These are phyloP conservation scores for Chrysochromulina tobinii DNA, from an alignment of 78 protist species.

Conservation along the genomic window DNA sequence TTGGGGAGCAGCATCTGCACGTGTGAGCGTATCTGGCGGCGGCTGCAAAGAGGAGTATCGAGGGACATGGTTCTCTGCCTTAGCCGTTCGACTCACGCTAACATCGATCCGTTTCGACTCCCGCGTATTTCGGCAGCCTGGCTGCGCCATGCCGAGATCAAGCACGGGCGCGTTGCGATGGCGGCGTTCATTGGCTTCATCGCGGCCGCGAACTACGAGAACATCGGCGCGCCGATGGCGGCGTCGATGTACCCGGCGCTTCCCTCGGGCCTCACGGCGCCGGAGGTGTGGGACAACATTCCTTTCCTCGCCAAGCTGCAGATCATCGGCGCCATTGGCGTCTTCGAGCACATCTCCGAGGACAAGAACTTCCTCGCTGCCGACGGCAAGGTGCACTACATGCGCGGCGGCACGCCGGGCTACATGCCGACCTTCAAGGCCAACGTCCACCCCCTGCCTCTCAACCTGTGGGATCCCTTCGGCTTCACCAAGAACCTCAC, in stretches of 20 bases:
- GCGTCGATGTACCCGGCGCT: too few species aligned
- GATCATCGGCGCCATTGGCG: background rate
- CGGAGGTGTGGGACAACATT: background rate
- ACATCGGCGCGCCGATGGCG: too few species aligned
- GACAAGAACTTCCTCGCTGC: background rate
- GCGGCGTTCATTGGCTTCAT: too few species aligned
- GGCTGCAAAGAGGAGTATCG: too few species aligned
- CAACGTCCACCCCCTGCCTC: background rate
- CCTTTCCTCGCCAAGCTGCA: background rate
- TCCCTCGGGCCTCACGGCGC: too few species aligned
- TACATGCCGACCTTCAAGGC: background rate
- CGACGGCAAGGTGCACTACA: background rate
- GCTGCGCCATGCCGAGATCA: background rate
- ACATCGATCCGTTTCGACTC: too few species aligned
- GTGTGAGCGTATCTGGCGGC: too few species aligned
- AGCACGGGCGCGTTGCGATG: constrained; percentile 9
- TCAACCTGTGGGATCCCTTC: background rate
- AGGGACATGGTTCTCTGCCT: too few species aligned
- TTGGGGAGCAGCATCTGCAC: too few species aligned
- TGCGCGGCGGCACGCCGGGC: constrained; percentile 6
- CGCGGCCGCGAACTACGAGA: background rate
- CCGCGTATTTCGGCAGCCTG: background rate
- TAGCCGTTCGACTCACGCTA: too few species aligned
- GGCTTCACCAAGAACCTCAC: background rate
- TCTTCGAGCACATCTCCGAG: background rate